Evolutionary conservation across 768 basidiomycete species (phyloP).

Genomic region (Omphalotus guepiniiformis): DNA sequence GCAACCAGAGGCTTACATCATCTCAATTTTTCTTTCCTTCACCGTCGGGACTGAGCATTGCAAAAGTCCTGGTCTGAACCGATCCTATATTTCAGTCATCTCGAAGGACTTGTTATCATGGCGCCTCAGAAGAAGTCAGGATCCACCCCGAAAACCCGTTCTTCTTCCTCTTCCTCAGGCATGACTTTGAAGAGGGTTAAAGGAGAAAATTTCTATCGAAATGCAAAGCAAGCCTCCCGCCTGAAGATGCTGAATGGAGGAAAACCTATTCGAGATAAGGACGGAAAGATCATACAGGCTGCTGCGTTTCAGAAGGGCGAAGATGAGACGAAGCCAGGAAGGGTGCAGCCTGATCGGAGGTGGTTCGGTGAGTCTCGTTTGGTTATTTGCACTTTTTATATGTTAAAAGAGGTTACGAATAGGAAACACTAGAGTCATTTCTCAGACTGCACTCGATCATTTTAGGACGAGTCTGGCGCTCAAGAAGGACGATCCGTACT

Average conservation of each 20-base stretch:
- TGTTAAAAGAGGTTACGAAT: constrained; percentile 7
- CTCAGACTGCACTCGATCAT: constrained; percentile 92
- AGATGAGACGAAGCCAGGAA: constrained; percentile 81
- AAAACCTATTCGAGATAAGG: constrained; percentile 84
- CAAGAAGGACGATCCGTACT: constrained; percentile 93
- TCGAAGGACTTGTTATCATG: too few species aligned
- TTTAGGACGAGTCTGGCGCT: constrained; percentile 85
- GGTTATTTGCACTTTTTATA: constrained; percentile 2
- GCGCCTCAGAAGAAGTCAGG: constrained; percentile 25
- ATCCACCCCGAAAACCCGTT: constrained; percentile 36
- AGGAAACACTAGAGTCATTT: constrained; percentile 99
- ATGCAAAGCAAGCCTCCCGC: constrained; percentile 81
- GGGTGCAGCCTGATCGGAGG: constrained; percentile 91
- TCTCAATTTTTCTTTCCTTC: too few species aligned
- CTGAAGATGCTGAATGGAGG: constrained; percentile 94
- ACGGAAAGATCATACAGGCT: constrained; percentile 89
- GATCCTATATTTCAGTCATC: too few species aligned
- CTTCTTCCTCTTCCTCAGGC: constrained; percentile 43
- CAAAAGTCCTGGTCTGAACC: too few species aligned
- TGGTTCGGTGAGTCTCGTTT: constrained; percentile 82
- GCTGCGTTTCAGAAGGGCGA: constrained; percentile 97
- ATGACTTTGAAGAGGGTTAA: constrained; percentile 67
- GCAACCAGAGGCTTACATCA: too few species aligned
- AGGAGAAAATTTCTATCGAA: constrained; percentile 97
- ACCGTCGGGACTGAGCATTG: too few species aligned